Evolutionary conservation across 805 yeast species (phyloP).

Genomic region (Zygosaccharomyces gambellarensis): DNA sequence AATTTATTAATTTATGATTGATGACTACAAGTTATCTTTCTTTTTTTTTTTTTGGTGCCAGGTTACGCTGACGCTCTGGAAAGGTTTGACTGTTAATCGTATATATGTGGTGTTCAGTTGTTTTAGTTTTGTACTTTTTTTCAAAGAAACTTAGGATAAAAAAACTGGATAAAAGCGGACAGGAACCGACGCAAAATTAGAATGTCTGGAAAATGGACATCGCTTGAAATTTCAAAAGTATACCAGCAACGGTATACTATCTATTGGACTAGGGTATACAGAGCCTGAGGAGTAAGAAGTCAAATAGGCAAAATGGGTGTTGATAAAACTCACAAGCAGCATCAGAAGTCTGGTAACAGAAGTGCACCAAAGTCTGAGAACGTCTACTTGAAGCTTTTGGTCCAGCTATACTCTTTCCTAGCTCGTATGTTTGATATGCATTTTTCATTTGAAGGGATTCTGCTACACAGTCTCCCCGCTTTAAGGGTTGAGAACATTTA

Average conservation of each 20-base stretch:
- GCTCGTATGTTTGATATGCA: constrained; percentile 76
- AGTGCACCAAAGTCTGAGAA: constrained; percentile 99
- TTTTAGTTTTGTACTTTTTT: background rate
- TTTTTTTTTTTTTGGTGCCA: background rate
- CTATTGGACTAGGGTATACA: no score
- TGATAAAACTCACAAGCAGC: constrained; percentile 96
- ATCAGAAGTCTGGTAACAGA: constrained; percentile 93
- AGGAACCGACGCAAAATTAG: constrained; percentile 1
- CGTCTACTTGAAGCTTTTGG: constrained; percentile 96
- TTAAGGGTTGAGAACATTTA: constrained; percentile 2
- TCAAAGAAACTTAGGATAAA: background rate
- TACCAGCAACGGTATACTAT: background rate
- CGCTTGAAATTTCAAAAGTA: constrained; percentile 3
- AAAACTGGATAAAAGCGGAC: background rate
- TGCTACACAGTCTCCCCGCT: constrained; percentile 15
- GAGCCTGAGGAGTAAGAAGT: background rate
- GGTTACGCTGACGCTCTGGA: background rate
- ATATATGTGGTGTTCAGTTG: background rate
- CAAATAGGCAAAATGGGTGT: constrained; percentile 69
- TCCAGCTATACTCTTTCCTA: constrained; percentile 97
- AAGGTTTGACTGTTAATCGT: background rate
- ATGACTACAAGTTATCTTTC: background rate
- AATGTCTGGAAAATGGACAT: background rate
- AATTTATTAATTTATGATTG: background rate
- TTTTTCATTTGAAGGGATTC: constrained; percentile 20